Evolutionary conservation across 768 basidiomycete genomes (phyloP).

Genomic region (Mycena latifolia): DNA sequence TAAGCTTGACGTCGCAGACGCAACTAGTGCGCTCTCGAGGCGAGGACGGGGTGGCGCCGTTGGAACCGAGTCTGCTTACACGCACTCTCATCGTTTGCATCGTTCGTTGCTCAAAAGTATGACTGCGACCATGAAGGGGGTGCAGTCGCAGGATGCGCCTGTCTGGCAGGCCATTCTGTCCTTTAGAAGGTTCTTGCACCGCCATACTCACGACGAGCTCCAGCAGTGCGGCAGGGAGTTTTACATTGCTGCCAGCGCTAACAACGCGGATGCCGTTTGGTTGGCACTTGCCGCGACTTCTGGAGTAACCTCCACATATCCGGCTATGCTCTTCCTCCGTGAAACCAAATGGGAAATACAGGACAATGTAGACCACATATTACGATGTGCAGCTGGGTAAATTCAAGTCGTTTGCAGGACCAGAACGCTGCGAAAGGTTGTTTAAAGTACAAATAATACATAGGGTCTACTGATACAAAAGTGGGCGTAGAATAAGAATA

Average conservation of each 20-base stretch:
- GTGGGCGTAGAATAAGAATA: background rate
- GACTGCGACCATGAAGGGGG: slow-evolving; percentile 71
- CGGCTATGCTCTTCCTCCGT: slow-evolving; percentile 62
- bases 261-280: slow-evolving; percentile 91
- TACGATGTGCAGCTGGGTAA: slow-evolving; percentile 32
- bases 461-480: background rate
- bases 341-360: slow-evolving; percentile 75
- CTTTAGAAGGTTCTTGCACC: slow-evolving; percentile 83
- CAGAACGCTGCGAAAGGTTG: too few species aligned
- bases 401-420: too few species aligned
- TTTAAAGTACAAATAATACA: too few species aligned
- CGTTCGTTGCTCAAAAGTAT: slow-evolving; percentile 82
- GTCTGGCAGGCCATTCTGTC: slow-evolving; percentile 86
- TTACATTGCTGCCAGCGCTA: slow-evolving; percentile 68
- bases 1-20: slow-evolving; percentile 73
- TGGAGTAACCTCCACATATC: slow-evolving; percentile 47
- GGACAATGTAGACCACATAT: slow-evolving; percentile 53
- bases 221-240: slow-evolving; percentile 74
- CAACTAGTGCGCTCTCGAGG: slow-evolving; percentile 73
- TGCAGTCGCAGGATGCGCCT: slow-evolving; percentile 77
- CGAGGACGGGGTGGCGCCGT: slow-evolving; percentile 61
- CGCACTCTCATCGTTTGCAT: slow-evolving; percentile 85
- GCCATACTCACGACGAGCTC: slow-evolving; percentile 77
- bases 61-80: slow-evolving; percentile 80
- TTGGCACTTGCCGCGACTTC: slow-evolving; percentile 72